These are phyloP conservation scores for Hondaea fermentalgiana DNA, from an alignment of 108 stramenopile genomes.

Conservation along the genomic window DNA sequence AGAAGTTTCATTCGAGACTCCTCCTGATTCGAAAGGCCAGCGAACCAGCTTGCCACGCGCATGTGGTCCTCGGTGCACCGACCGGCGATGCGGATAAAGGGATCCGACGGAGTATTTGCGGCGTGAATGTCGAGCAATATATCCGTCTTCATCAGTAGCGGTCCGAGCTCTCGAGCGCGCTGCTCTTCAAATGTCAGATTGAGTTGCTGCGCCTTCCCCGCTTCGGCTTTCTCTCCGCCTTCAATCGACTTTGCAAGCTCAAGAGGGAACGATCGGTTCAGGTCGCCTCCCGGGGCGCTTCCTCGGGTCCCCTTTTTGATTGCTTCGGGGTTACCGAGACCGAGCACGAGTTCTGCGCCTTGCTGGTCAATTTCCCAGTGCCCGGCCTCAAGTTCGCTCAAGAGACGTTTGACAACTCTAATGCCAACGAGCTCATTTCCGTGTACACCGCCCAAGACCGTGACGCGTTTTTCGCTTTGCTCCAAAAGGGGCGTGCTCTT, in stretches of 20 bases:
- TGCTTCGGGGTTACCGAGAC: background rate
- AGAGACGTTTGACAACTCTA: background rate
- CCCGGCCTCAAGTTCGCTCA: background rate
- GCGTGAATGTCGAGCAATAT: background rate
- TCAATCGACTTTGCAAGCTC: background rate
- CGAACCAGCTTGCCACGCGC: background rate
- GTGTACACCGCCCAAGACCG: slow-evolving; percentile 58
- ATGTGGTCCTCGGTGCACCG: background rate
- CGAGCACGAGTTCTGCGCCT: background rate
- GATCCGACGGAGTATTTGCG: background rate
- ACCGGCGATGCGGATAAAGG: background rate
- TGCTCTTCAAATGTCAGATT: background rate
- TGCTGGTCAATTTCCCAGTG: background rate
- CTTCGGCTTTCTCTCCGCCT: too few relatives aligned
- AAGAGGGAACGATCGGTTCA: background rate
- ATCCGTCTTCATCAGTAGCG: background rate
- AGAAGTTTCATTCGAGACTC: background rate
- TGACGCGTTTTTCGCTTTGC: slow-evolving; percentile 30
- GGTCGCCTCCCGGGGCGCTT: background rate
- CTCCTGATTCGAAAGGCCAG: background rate
- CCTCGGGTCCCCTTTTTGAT: background rate
- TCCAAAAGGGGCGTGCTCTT: background rate
- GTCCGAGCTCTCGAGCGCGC: background rate
- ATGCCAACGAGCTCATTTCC: background rate
- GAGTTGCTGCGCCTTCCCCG: background rate